Percentiles rank a stretch among this genome's conserved stretches.
phyloP scores from a whole-genome alignment of 306 rosid species.

The Medicago truncatula region DNA sequence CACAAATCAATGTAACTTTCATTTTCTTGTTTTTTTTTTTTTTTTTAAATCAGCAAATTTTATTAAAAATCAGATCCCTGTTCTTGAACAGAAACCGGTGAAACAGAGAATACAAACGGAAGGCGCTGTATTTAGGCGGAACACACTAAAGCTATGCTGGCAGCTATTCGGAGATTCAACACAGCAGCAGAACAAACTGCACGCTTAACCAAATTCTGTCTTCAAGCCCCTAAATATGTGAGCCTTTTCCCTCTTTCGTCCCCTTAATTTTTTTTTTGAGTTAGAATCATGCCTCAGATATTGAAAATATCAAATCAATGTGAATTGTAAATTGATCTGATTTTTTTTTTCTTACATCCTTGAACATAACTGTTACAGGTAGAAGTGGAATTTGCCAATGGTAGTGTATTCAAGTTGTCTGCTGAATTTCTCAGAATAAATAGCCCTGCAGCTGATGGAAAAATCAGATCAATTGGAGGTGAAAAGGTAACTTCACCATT shows the following conservation, averaged over 20 bases:
- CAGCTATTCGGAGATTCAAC: constrained; percentile 61
- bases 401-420: constrained; percentile 66
- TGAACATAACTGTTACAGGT: constrained; percentile 54
- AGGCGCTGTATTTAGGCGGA: no score
- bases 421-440: constrained; percentile 83
- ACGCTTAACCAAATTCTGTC: constrained; percentile 69
- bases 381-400: constrained; percentile 69
- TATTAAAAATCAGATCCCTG: no score
- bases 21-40: no score
- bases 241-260: background rate
- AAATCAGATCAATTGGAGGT: constrained; percentile 79
- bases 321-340: no score
- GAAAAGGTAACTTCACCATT: constrained; percentile 67
- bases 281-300: no score
- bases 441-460: constrained; percentile 91
- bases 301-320: background rate
- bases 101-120: no score
- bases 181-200: constrained; percentile 53
- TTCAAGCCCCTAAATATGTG: constrained; percentile 76
- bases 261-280: background rate
- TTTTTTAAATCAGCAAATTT: no score
- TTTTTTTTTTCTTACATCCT: constrained; percentile 3
- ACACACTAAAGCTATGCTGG: constrained; percentile 43
- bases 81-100: no score
- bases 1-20: no score